Evolutionary conservation across 352 stramenopile species (phyloP), one percentile per base, ranked within the genome.

Genomic region (Phytophthora sp.): DNA sequence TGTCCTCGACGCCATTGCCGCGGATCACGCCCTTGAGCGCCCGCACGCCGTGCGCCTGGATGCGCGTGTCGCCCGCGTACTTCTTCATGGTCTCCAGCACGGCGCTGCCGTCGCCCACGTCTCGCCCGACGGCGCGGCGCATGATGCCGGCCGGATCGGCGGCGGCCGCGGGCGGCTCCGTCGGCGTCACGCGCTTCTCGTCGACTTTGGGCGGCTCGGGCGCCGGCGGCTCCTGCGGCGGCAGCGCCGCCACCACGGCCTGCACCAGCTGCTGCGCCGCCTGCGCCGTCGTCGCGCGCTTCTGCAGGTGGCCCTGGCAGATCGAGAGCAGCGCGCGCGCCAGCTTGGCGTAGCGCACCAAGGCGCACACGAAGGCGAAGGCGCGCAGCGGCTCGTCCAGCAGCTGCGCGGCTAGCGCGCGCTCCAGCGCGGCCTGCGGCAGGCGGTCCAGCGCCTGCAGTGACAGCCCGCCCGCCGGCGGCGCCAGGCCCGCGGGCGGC

Each of bases 61-160:
- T 67, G 7, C 74, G 66, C 32, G 52, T 38, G 18, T 90, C 78
- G 3, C 43, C 32, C 24, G 74, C 46, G 37, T 73, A 89, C 41
- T 78, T 83, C 15, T 59, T 63, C 76, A 89, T 85, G 37, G 63
- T 80, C 18, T 72, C 59, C 15, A 86, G 17, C 9, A 90, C 59
- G 0, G 74, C 63, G 5, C 54, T 71, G 0, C 78, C 74, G 32
- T 88, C 68, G 1, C 78, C 76, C 0, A 68, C 44, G 32, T 90
- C 81, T 7, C 76, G 67, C 8, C 67, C 64, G 12, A 88, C 41
- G 3, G 78, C 81, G 31, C 81, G 74, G 15, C 79, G 72, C 69
- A 90, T 83, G 48, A 84, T 76, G 1, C 69, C 72, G 0, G 74
- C 70, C 5, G 76, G 62, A 54, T 87, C 74, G 0, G 72, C 52